phyloP scores from a whole-genome alignment of 2,329 filamentous ascomycete genomes.

The Pestalotiopsis sp. region DNA sequence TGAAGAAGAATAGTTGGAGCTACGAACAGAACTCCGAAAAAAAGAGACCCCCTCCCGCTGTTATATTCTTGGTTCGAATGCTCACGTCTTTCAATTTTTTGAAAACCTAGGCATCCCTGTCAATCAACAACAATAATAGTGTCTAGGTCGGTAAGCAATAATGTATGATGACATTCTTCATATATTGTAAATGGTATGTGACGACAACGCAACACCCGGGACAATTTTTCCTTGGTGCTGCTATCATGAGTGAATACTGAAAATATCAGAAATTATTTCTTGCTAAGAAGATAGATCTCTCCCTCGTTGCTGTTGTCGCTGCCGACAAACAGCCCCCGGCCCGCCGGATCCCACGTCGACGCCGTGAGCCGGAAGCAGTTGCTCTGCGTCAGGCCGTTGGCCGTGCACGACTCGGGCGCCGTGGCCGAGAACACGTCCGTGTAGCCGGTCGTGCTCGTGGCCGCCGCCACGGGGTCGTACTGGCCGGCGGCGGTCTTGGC shows the following conservation, averaged over 20 bases:
- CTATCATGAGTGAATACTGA: background rate
- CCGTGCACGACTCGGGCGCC: conserved; percentile 32
- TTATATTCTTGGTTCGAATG: too few relatives aligned
- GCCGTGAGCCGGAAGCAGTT: conserved; percentile 38
- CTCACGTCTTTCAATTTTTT: too few relatives aligned
- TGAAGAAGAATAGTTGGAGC: too few relatives aligned
- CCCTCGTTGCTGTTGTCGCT: conserved; percentile 39
- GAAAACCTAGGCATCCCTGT: too few relatives aligned
- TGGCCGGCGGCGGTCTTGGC: conserved; percentile 28
- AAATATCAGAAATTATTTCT: conserved; percentile 17
- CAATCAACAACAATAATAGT: too few relatives aligned
- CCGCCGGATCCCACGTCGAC: conserved; percentile 35
- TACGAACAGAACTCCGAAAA: too few relatives aligned
- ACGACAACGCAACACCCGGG: background rate
- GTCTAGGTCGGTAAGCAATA: too few relatives aligned
- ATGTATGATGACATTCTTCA: too few relatives aligned
- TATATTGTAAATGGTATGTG: too few relatives aligned
- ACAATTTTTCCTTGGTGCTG: background rate
- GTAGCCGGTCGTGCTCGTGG: conserved; percentile 31
- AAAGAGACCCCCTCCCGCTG: too few relatives aligned
- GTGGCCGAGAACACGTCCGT: conserved; percentile 35
- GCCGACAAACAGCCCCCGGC: conserved; percentile 36
- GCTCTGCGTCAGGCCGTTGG: conserved; percentile 37
- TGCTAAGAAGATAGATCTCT: conserved; percentile 32
- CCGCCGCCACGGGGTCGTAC: conserved; percentile 30